phyloP scores from a whole-genome alignment of 2,329 filamentous ascomycete species.

The Setomelanomma holmii region DNA sequence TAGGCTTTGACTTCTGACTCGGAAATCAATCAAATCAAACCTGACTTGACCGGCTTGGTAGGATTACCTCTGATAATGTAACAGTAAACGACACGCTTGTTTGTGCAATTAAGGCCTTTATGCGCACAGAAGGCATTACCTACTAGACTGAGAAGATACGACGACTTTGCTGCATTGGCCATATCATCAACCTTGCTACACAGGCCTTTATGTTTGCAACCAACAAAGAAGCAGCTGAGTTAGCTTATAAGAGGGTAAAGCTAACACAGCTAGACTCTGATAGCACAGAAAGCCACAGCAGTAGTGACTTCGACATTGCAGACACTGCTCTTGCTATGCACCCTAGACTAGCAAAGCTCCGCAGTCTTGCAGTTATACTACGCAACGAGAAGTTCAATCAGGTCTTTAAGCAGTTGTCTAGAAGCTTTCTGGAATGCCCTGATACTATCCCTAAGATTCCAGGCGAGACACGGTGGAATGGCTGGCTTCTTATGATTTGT shows the following conservation, averaged over 20 bases:
- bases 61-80: not conserved
- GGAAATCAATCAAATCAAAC: no score
- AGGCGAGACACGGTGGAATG: not conserved
- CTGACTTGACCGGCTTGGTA: not conserved
- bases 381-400: not conserved
- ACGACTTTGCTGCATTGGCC: not conserved
- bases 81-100: not conserved
- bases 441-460: not conserved
- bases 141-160: not conserved
- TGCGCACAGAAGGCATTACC: not conserved
- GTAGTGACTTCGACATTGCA: not conserved
- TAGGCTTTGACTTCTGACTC: no score
- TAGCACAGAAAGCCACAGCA: not conserved
- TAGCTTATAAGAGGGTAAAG: not conserved
- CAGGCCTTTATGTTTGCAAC: not conserved
- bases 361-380: not conserved
- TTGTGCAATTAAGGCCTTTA: not conserved
- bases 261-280: not conserved
- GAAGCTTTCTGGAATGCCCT: not conserved
- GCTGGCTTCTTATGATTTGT: not conserved
- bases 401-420: not conserved
- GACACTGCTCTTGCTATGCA: not conserved
- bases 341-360: not conserved
- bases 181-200: not conserved
- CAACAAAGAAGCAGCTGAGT: not conserved